Percentiles rank a stretch among this genome's conserved stretches.
phyloP scores from a whole-genome alignment of 805 yeast genomes.

The Hyphopichia homilentoma region DNA sequence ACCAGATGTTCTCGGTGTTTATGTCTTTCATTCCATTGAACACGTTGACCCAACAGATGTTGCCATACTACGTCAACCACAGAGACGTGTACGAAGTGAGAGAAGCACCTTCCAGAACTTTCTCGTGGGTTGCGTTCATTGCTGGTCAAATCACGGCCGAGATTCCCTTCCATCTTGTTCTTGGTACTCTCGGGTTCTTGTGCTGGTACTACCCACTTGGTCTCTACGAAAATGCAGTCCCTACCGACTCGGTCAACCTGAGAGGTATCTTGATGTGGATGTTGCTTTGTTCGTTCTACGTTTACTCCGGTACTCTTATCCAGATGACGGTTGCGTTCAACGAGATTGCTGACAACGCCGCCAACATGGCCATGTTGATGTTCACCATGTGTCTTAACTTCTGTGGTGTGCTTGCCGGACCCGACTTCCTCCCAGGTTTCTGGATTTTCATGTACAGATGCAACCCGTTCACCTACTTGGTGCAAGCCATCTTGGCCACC shows the following conservation, averaged over 20 bases:
- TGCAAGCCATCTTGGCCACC: conserved; percentile 46
- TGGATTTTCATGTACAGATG: conserved; percentile 77
- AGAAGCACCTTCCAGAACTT: conserved; percentile 42
- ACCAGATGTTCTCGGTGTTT: conserved; percentile 55
- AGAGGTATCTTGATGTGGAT: conserved; percentile 41
- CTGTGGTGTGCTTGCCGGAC: conserved; percentile 35
- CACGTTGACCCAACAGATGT: conserved; percentile 38
- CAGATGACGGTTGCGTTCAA: conserved; percentile 26
- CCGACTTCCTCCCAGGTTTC: conserved; percentile 27
- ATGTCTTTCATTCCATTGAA: conserved; percentile 39
- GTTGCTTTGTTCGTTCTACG: conserved; percentile 19
- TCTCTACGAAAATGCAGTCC: conserved; percentile 46
- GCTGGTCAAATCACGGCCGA: conserved; percentile 42
- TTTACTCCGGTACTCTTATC: conserved; percentile 25
- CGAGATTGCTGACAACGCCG: conserved; percentile 32
- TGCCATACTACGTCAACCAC: conserved; percentile 41
- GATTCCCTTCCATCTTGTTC: conserved; percentile 41
- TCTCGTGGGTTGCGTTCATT: conserved; percentile 41
- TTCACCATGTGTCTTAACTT: conserved; percentile 32
- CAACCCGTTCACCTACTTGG: conserved; percentile 62
- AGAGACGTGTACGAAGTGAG: conserved; percentile 46
- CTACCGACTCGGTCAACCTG: conserved; percentile 33
- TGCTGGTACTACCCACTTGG: conserved; percentile 63
- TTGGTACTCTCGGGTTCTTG: conserved; percentile 40
- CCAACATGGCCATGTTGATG: conserved; percentile 25